A percentile compares a stretch with the other conserved stretches of the same genome.
These are phyloP conservation scores for Mycena albidolilacea DNA, from an alignment of 768 basidiomycete genomes.

Conservation along the genomic window DNA sequence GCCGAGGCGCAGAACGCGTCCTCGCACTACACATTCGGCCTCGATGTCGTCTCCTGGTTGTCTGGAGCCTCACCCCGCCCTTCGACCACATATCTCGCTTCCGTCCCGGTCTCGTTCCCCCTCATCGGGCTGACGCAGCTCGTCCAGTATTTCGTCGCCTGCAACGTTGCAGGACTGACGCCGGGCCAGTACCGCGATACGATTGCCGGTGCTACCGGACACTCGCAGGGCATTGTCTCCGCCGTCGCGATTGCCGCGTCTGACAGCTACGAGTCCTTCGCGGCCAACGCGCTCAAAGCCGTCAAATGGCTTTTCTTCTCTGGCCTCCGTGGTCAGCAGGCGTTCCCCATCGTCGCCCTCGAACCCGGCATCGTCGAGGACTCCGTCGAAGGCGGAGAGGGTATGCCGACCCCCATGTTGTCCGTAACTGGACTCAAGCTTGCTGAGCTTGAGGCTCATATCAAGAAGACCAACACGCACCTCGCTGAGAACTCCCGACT, in stretches of 20 bases:
- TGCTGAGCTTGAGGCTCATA: constrained; percentile 84
- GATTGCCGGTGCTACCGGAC: constrained; percentile 92
- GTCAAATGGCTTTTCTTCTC: constrained; percentile 94
- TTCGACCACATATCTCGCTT: constrained; percentile 88
- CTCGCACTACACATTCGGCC: constrained; percentile 83
- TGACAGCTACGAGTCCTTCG: constrained; percentile 79
- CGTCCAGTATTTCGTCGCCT: constrained; percentile 89
- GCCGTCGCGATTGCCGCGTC: constrained; percentile 93
- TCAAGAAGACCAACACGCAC: constrained; percentile 90
- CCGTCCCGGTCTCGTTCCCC: constrained; percentile 94
- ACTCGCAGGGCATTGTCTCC: constrained; percentile 97
- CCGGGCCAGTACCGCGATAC: constrained; percentile 85
- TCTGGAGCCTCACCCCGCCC: constrained; percentile 79
- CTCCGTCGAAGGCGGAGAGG: constrained; percentile 93
- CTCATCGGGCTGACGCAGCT: constrained; percentile 98
- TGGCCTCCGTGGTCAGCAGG: constrained; percentile 93
- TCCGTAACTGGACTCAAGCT: constrained; percentile 87
- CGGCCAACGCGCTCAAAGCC: constrained; percentile 84
- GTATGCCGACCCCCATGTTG: constrained; percentile 94
- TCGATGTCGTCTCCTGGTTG: constrained; percentile 90
- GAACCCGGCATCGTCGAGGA: constrained; percentile 92
- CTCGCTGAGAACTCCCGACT: constrained; percentile 86
- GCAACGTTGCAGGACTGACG: constrained; percentile 79
- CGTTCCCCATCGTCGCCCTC: constrained; percentile 92
- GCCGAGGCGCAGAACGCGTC: constrained; percentile 70